Base-by-base conservation (phyloP, 345 rosid species). In the Acer negundo region DNA sequence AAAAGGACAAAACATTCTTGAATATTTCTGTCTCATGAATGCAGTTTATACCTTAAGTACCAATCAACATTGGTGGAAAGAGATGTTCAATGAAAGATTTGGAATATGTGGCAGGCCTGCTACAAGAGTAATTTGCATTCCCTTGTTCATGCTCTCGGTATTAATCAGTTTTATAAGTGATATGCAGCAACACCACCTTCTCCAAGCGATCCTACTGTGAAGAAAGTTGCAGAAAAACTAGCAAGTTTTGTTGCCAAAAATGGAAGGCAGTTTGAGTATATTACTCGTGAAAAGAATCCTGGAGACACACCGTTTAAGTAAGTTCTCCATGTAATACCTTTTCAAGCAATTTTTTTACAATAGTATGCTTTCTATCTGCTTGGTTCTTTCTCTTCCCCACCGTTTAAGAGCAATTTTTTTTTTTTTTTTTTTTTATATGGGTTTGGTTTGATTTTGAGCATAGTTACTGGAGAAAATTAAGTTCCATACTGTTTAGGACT, bases 161-260 rank as follows among this genome's bases (percentile, higher is more conserved):
- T 94, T 93, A 97, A 97, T 89, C 95, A 85, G 96, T 97, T 96
- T 96, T 97, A 74, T 97, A 94, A 94, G 99, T 97, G 95, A 97
- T 89, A 86, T 97, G 99, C 98, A 97, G 97, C 93, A 86, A 97
- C 98, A 79, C 80, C 89, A 81, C 80, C 89, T 84, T 77, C 92
- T 79, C 98, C 97, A 67, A 90, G 89, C 69, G 94, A 94, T 84
- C 93, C 93, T 76, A 87, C 89, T 77, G 99, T 94, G 92, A 97
- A 94, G 98, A 91, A 89, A 80, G 95, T 92, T 86, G 97, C 98
- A 22, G 98, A 97, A 88, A 97, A 89, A 82, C 86, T 97, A 74
- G 99, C 98, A 84, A 94, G 90, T 83, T 97, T 97, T 81, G 99
- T 97, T 87, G 97, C 99, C 73, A 97, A 94, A 85, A 79, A 91